These are phyloP conservation scores for Epichloe hybrida DNA, from an alignment of 2,329 filamentous ascomycete genomes.

Conservation along the genomic window DNA sequence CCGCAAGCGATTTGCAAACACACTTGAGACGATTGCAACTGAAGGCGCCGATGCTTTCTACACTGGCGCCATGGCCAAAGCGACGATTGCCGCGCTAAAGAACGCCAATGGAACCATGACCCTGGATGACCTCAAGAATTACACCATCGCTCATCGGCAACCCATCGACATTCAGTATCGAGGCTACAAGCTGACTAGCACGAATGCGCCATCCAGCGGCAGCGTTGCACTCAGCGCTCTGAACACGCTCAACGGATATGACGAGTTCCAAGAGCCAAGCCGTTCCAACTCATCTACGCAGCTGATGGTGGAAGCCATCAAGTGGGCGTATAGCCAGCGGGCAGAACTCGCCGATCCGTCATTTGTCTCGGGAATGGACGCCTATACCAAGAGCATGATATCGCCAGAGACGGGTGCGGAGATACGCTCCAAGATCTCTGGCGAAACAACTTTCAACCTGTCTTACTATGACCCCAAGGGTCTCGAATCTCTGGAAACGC, in stretches of 20 bases:
- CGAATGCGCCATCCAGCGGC: constrained; percentile 61
- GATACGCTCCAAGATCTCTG: constrained; percentile 31
- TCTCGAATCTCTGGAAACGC: constrained; percentile 41
- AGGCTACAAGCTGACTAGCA: constrained; percentile 54
- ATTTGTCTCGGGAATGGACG: constrained; percentile 48
- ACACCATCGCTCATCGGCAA: constrained; percentile 50
- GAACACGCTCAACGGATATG: constrained; percentile 63
- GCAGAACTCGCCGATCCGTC: constrained; percentile 62
- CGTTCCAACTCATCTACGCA: constrained; percentile 54
- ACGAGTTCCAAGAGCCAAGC: constrained; percentile 43
- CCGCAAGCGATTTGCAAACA: constrained; percentile 59
- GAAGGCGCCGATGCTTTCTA: constrained; percentile 58
- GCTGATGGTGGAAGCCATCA: constrained; percentile 67
- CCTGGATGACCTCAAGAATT: constrained; percentile 55
- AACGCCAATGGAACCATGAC: constrained; percentile 64
- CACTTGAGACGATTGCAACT: constrained; percentile 55
- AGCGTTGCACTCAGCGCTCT: constrained; percentile 57
- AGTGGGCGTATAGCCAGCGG: constrained; percentile 68
- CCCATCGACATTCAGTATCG: constrained; percentile 50
- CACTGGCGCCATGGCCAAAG: constrained; percentile 51
- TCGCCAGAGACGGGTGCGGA: constrained; percentile 45
- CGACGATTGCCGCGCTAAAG: constrained; percentile 53
- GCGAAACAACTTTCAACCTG: constrained; percentile 23
- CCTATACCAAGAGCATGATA: constrained; percentile 50
- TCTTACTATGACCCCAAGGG: constrained; percentile 32